Conservation (phyloP, 257 asterid species). For the Echites panduratus region DNA sequence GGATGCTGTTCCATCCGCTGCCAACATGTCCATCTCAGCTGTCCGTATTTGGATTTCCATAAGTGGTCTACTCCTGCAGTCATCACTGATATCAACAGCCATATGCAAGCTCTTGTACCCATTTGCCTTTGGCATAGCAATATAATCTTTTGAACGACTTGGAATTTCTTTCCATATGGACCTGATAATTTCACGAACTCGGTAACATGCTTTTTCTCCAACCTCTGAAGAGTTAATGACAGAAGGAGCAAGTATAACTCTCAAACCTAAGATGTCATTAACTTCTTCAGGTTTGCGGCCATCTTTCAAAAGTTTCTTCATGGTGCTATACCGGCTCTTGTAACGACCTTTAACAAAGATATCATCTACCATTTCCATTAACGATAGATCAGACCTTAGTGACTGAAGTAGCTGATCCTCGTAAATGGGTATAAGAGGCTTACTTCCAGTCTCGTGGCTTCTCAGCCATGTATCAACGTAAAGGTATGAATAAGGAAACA, state of each 20-base stretch:
- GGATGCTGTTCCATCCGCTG: constrained; percentile 90
- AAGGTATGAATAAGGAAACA: constrained; percentile 80
- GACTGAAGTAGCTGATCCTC: constrained; percentile 68
- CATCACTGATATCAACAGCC: constrained; percentile 67
- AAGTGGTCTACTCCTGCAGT: constrained; percentile 46
- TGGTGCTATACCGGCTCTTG: constrained; percentile 87
- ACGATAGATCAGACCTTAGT: constrained; percentile 44
- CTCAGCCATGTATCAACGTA: constrained; percentile 81
- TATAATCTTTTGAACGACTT: constrained; percentile 79
- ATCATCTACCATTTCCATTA: constrained; percentile 39
- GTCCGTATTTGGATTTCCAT: constrained; percentile 96
- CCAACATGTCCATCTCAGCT: constrained; percentile 76
- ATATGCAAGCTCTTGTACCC: constrained; percentile 90
- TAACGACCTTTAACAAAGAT: constrained; percentile 71
- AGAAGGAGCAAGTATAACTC: constrained; percentile 62
- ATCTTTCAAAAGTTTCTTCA: constrained; percentile 85
- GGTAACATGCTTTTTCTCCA: constrained; percentile 80
- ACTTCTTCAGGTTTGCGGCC: constrained; percentile 92
- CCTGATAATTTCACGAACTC: constrained; percentile 64
- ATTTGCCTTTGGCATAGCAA: constrained; percentile 64
- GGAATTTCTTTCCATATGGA: constrained; percentile 79
- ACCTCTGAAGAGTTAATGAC: constrained; percentile 26
- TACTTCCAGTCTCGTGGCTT: constrained; percentile 60
- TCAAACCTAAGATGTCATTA: constrained; percentile 69
- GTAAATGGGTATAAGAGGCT: constrained; percentile 52